phyloP scores from a whole-genome alignment of 1,284 basidiomycete genomes.

The Cutaneotrichosporon sp. region DNA sequence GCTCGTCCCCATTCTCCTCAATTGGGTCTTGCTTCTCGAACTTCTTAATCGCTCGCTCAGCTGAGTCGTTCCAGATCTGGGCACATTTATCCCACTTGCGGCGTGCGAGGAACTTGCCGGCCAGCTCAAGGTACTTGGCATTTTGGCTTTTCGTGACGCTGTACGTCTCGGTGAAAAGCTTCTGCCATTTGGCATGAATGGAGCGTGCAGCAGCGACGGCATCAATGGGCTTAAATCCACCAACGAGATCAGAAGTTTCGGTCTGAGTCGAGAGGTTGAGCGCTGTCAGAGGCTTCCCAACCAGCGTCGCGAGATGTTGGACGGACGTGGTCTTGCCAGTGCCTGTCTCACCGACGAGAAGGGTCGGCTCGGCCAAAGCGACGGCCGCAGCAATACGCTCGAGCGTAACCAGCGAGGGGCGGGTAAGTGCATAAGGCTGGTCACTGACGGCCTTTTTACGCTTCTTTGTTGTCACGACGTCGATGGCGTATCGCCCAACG shows the following conservation, averaged over 20 bases:
- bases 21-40: constrained; percentile 40
- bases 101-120: constrained; percentile 74
- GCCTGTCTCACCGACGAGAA: constrained; percentile 96
- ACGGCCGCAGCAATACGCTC: constrained; percentile 76
- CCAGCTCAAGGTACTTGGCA: constrained; percentile 75
- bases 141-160: constrained; percentile 74
- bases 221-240: constrained; percentile 94
- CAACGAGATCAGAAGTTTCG: constrained; percentile 88
- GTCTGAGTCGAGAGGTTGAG: constrained; percentile 97
- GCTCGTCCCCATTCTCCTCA: constrained; percentile 42
- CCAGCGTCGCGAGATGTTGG: constrained; percentile 77
- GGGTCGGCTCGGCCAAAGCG: constrained; percentile 71
- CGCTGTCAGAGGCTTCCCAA: constrained; percentile 72
- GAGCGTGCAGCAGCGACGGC: constrained; percentile 68
- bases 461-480: constrained; percentile 11
- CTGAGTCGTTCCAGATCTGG: constrained; percentile 62
- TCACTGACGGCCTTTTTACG: constrained; percentile 17
- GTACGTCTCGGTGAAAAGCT: constrained; percentile 82
- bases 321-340: constrained; percentile 96
- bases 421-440: constrained; percentile 83
- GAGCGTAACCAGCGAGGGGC: constrained; percentile 73
- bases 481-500: constrained; percentile 35
- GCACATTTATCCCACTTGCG: constrained; percentile 82
- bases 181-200: constrained; percentile 71
- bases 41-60: constrained; percentile 50